Percentiles rank a stretch among this genome's conserved stretches.
Conservation (phyloP, 2,329 filamentous ascomycete species). For the Hypoxylon sp. region DNA sequence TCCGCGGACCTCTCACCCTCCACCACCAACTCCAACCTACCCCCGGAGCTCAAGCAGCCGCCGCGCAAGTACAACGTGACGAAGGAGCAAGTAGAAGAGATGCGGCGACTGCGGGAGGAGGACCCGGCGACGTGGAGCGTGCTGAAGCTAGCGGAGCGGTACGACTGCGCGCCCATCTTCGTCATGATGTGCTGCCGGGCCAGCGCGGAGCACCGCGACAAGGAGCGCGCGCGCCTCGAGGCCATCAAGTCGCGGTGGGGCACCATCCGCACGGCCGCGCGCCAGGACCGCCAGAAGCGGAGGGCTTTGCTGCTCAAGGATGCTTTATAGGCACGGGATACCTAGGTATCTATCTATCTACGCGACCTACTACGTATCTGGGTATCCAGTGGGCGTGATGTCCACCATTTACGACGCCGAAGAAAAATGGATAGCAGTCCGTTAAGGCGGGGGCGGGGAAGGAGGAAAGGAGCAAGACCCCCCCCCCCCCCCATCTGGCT, state of each 20-base stretch:
- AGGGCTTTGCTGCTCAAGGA: constrained; percentile 67
- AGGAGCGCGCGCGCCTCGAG: constrained; percentile 62
- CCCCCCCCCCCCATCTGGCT: too few relatives aligned
- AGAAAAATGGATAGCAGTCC: background rate
- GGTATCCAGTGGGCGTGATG: too few relatives aligned
- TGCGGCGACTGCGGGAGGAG: constrained; percentile 66
- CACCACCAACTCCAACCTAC: constrained; percentile 40
- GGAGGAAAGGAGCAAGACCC: background rate
- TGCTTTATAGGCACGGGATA: constrained; percentile 61
- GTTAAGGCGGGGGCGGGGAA: too few relatives aligned
- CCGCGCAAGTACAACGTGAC: constrained; percentile 65
- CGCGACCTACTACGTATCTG: background rate
- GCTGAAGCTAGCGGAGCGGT: constrained; percentile 66
- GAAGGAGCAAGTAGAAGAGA: constrained; percentile 71
- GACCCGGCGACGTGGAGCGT: constrained; percentile 72
- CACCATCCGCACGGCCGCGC: constrained; percentile 67
- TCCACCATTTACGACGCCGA: too few relatives aligned
- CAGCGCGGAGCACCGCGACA: constrained; percentile 63
- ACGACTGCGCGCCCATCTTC: constrained; percentile 69
- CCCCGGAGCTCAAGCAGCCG: constrained; percentile 27
- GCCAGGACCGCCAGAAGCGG: constrained; percentile 69
- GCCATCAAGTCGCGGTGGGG: constrained; percentile 71
- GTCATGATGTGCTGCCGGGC: constrained; percentile 71
- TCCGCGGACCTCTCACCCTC: constrained; percentile 46
- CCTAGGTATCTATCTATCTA: background rate